Conservation (phyloP, 176 grass and related monocot genomes). For the Oryza longistaminata region DNA sequence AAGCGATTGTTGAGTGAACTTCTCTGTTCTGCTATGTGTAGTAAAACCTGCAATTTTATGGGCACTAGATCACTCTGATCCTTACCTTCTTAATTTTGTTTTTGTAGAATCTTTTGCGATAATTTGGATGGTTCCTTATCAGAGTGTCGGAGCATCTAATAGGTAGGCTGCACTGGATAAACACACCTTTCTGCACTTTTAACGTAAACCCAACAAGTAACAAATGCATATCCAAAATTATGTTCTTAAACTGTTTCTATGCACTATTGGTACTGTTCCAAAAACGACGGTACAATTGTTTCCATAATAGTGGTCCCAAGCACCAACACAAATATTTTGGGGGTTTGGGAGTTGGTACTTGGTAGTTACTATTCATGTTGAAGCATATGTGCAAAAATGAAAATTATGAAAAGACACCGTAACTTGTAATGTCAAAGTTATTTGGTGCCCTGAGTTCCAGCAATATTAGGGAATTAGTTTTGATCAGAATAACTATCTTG, state of each 20-base stretch:
- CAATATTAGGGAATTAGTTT: not conserved
- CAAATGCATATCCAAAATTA: not conserved
- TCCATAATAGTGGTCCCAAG: slow-evolving; percentile 16
- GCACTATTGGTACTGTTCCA: not conserved
- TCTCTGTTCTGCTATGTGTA: slow-evolving; percentile 20
- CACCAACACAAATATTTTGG: not conserved
- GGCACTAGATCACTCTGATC: slow-evolving; percentile 36
- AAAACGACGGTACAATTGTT: not conserved
- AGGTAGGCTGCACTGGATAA: slow-evolving; percentile 24
- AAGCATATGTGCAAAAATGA: slow-evolving; percentile 13
- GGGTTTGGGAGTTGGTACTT: not conserved
- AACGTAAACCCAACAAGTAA: slow-evolving; percentile 22
- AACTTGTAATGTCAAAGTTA: slow-evolving; percentile 22
- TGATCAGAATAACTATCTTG: slow-evolving; percentile 8
- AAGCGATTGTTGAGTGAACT: slow-evolving; percentile 1
- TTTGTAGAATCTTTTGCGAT: slow-evolving; percentile 48
- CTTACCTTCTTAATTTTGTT: slow-evolving; percentile 19
- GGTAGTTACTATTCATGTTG: slow-evolving; percentile 18
- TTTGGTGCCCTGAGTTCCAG: not conserved
- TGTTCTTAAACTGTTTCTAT: not conserved
- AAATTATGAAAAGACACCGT: not conserved
- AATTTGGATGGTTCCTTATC: slow-evolving; percentile 37
- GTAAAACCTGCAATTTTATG: slow-evolving; percentile 22
- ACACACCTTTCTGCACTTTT: not conserved
- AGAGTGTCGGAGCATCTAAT: slow-evolving; percentile 31